Evolutionary conservation across 2,329 filamentous ascomycete species (phyloP).

Genomic region (Mariannaea sp.): DNA sequence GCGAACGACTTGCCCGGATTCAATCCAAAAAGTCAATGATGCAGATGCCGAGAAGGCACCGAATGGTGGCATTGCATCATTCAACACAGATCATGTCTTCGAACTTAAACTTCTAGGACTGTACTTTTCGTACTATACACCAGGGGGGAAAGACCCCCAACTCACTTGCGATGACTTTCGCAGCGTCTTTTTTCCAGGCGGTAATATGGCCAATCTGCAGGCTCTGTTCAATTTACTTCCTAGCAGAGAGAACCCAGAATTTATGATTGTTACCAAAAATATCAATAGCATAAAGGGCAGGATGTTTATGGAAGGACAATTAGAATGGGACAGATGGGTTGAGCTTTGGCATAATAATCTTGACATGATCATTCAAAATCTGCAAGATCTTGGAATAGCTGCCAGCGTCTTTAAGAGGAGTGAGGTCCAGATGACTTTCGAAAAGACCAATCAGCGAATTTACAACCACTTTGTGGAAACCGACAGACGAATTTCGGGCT

Average conservation of each 20-base stretch:
- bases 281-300: constrained; percentile 16
- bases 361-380: neutral
- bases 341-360: no score
- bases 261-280: constrained; percentile 2
- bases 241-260: constrained; percentile 3
- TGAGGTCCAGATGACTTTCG: neutral
- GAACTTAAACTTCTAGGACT: constrained; percentile 17
- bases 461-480: constrained; percentile 13
- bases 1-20: no score
- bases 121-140: constrained; percentile 8
- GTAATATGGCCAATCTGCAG: neutral
- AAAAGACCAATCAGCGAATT: constrained; percentile 13
- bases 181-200: neutral
- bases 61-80: no score
- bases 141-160: neutral
- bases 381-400: constrained; percentile 9
- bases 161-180: constrained; percentile 16
- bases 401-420: constrained; percentile 8
- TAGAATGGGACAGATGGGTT: no score
- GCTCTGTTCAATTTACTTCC: neutral
- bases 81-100: constrained; percentile 15
- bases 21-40: no score
- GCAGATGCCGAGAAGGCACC: no score
- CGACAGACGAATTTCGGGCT: neutral
- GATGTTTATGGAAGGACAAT: neutral